A percentile compares a stretch with the other conserved stretches of the same genome.
phyloP scores from a whole-genome alignment of 768 basidiomycete species.

The Phaffia australis region DNA sequence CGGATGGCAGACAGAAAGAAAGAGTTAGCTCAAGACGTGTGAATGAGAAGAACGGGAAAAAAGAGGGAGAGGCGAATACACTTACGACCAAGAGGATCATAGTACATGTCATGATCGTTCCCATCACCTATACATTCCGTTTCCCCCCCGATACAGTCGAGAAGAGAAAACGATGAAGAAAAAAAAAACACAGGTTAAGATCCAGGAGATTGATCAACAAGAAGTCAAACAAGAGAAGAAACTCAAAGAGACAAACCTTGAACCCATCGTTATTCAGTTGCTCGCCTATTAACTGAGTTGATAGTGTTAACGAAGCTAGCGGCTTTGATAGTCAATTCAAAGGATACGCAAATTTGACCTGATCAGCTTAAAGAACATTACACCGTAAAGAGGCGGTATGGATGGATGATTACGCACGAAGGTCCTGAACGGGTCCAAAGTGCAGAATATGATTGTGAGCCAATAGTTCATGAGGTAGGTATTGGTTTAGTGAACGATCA shows the following conservation, averaged over 20 bases:
- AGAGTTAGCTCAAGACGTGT: not conserved
- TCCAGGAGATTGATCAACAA: not conserved
- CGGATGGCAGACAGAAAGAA: too few species aligned
- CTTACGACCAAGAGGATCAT: constrained; percentile 19
- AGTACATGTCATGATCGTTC: constrained; percentile 21
- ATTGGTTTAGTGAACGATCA: too few species aligned
- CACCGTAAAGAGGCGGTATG: not conserved
- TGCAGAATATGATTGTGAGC: not conserved
- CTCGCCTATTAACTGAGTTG: constrained; percentile 26
- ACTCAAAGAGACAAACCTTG: not conserved
- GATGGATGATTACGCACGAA: not conserved
- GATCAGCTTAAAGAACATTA: not conserved
- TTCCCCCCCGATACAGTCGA: not conserved
- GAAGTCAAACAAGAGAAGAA: not conserved
- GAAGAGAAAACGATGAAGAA: too few species aligned
- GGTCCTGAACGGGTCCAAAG: not conserved
- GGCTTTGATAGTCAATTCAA: constrained; percentile 19
- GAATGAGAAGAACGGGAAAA: not conserved
- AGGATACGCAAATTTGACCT: constrained; percentile 24
- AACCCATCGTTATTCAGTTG: constrained; percentile 23
- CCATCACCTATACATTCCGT: constrained; percentile 1
- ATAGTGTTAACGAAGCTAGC: constrained; percentile 27
- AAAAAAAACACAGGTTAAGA: too few species aligned
- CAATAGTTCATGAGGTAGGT: not conserved
- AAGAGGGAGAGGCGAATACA: not conserved